Conservation (phyloP, 2,329 filamentous ascomycete species). For the Ascochyta pisi region DNA sequence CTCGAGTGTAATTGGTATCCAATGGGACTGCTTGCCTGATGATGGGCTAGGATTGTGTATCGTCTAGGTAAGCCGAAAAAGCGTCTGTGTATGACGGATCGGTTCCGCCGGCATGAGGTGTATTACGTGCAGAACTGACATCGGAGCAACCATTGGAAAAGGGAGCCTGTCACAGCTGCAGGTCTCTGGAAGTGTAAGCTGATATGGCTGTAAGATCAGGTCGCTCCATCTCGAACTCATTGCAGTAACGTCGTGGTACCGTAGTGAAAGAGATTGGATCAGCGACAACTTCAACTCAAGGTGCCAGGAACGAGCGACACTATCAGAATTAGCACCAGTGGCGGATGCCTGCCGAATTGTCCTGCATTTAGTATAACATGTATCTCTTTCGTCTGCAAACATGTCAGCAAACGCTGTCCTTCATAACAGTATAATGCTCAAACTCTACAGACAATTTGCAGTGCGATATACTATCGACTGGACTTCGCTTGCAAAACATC, state of each 20-base stretch:
- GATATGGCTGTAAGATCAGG: background rate
- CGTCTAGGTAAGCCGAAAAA: background rate
- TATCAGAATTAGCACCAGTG: background rate
- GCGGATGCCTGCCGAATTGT: background rate
- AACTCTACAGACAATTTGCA: background rate
- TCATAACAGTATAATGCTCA: background rate
- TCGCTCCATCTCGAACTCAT: background rate
- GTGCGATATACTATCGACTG: background rate
- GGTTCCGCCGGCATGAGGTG: background rate
- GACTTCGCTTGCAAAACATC: background rate
- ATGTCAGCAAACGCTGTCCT: background rate
- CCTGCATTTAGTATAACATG: background rate
- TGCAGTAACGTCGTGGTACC: background rate
- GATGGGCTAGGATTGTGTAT: background rate
- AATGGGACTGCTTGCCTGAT: background rate
- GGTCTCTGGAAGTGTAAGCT: background rate
- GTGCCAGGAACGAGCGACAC: background rate
- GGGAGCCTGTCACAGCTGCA: background rate
- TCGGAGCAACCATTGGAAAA: background rate
- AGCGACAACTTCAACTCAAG: background rate
- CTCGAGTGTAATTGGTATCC: background rate
- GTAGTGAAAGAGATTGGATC: background rate
- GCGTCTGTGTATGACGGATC: background rate
- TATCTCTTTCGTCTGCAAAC: background rate
- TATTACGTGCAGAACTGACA: background rate